Evolutionary conservation across 2,329 filamentous ascomycete species (phyloP), one percentile per base, ranked within the genome.

Genomic region (Botrytis sinoallii): DNA sequence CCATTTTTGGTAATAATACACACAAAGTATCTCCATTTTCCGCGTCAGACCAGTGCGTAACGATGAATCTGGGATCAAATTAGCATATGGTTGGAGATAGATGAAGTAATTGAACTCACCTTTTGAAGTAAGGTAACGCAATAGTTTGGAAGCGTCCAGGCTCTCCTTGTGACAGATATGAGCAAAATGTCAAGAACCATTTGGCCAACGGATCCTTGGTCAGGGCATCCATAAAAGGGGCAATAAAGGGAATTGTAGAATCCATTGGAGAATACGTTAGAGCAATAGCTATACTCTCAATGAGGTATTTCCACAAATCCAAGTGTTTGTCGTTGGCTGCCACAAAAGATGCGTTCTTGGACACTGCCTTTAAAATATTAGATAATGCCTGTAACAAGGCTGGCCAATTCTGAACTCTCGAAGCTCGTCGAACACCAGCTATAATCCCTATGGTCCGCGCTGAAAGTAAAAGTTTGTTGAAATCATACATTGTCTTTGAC

Each of bases 121-220:
- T 93, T 81, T 97, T 93, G 77, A 98, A 94, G 73, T 93, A 90
- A 55, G 90, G 91, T 12, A 95, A 85, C 46, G 97, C 87, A n/a
- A 98, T 85, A 76, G 89, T 91, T 71, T 90, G 88, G 80, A 98
- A 99, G 57, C 93, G 88, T 71, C 91, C 88, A 2, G 87, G 81
- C 64, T 94, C 91, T 52, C 97, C 85, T 71, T 93, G 88, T 0
- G 93, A 91, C 77, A 96, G 91, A 70, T 93, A 91, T 22, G 91
- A 91, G 82, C 94, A 98, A 82, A 98, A 97, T 0, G 90, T 88
- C 61, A 98, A 87, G 81, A 97, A 98, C 85, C 91, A 91, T 70
- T 83, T 83, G 79, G 91, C 88, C 78, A 95, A 87, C 1, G 87
- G 86, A 63, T 92, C 89, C 70, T 88, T 87, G 5, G 88, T 90